These are phyloP conservation scores for Spathaspora girioi DNA, from an alignment of 805 yeast genomes.

Conservation along the genomic window DNA sequence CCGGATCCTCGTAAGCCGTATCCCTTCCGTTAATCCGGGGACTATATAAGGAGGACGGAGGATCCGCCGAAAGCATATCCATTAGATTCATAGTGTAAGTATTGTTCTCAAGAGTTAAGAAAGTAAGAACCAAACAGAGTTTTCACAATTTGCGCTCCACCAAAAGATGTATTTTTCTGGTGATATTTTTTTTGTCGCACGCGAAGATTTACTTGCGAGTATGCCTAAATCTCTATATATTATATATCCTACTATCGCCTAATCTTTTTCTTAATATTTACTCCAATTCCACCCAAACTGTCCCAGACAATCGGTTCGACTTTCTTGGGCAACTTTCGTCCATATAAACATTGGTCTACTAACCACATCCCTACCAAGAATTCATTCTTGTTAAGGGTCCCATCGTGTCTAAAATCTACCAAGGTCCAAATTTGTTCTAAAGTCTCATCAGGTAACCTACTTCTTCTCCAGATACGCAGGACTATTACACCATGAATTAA, in stretches of 20 bases:
- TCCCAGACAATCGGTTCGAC: slow-evolving; percentile 76
- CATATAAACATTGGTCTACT: slow-evolving; percentile 93
- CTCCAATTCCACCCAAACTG: slow-evolving; percentile 56
- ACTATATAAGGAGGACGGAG: slow-evolving; percentile 16
- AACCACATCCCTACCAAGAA: slow-evolving; percentile 98
- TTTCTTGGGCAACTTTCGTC: slow-evolving; percentile 76
- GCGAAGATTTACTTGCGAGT: neutral
- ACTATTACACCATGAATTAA: slow-evolving; percentile 63
- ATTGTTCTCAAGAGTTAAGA: neutral
- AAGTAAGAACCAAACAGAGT: too few species aligned
- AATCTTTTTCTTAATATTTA: slow-evolving; percentile 23
- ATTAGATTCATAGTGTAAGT: slow-evolving; percentile 29
- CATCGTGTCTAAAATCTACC: slow-evolving; percentile 66
- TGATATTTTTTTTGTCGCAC: neutral
- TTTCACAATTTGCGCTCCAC: neutral
- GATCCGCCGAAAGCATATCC: slow-evolving; percentile 36
- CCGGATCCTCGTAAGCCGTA: neutral
- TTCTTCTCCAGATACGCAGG: slow-evolving; percentile 74
- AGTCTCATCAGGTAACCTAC: slow-evolving; percentile 62
- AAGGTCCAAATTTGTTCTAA: slow-evolving; percentile 62
- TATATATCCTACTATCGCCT: neutral
- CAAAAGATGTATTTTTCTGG: neutral
- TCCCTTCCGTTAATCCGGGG: neutral
- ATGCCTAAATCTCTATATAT: neutral
- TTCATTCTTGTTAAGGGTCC: slow-evolving; percentile 73